These are phyloP conservation scores for Letharia columbiana DNA, from an alignment of 495 filamentous ascomycete species.

Conservation along the genomic window DNA sequence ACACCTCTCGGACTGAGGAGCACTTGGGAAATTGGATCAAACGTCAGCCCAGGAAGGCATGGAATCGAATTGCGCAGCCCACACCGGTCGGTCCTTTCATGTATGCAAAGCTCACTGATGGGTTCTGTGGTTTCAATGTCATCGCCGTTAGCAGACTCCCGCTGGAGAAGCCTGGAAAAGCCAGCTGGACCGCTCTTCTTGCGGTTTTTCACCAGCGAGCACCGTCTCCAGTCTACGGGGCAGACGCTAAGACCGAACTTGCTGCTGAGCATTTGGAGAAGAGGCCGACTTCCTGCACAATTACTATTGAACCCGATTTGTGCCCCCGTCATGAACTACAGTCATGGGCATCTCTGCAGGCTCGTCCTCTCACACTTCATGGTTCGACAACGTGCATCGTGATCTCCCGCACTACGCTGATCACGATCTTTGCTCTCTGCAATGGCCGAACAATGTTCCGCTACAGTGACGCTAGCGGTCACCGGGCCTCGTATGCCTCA, in stretches of 20 bases:
- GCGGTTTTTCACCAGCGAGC: slow-evolving; percentile 15
- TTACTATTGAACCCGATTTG: neutral
- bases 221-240: neutral
- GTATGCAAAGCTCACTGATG: slow-evolving; percentile 23
- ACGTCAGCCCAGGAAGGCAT: slow-evolving; percentile 22
- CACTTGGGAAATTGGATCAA: slow-evolving; percentile 28
- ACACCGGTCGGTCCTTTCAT: slow-evolving; percentile 28
- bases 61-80: slow-evolving; percentile 23
- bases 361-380: slow-evolving; percentile 4
- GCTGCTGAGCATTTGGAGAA: neutral
- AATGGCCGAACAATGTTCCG: slow-evolving; percentile 30
- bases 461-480: slow-evolving; percentile 31
- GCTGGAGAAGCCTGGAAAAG: slow-evolving; percentile 15
- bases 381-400: slow-evolving; percentile 2
- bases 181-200: slow-evolving; percentile 23
- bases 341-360: slow-evolving; percentile 11
- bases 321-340: neutral
- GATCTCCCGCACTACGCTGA: slow-evolving; percentile 31
- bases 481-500: slow-evolving; percentile 30
- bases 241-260: neutral
- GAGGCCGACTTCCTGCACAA: neutral
- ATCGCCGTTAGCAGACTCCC: slow-evolving; percentile 22
- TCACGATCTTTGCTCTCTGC: slow-evolving; percentile 28
- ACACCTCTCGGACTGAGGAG: slow-evolving; percentile 24
- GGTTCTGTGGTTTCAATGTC: slow-evolving; percentile 24